Conservation (phyloP, 108 stramenopile species). For the Cyclostephanos invisitatus region DNA sequence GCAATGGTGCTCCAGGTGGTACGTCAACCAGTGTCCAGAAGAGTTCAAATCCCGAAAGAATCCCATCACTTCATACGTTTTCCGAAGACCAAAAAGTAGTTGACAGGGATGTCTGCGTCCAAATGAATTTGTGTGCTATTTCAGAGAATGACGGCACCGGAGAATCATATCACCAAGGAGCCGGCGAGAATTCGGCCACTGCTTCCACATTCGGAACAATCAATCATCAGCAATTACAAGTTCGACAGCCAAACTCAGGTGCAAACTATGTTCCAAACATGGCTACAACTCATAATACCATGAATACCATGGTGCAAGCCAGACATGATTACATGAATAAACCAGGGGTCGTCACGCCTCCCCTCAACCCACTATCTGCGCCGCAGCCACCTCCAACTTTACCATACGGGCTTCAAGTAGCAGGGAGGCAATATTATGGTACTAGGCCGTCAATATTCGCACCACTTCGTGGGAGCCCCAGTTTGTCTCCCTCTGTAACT, state of each 20-base stretch:
- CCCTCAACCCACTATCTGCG: constrained; percentile 30
- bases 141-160: constrained; percentile 64
- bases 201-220: constrained; percentile 42
- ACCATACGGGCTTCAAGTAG: constrained; percentile 16
- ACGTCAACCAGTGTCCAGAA: constrained; percentile 3
- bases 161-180: constrained; percentile 28
- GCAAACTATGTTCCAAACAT: constrained; percentile 9
- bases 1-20: constrained; percentile 51
- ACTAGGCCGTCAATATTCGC: constrained; percentile 43
- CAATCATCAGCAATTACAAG: constrained; percentile 27
- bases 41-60: constrained; percentile 5
- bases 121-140: constrained; percentile 74
- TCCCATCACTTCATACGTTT: neutral
- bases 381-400: constrained; percentile 31
- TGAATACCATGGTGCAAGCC: constrained; percentile 22
- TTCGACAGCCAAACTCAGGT: constrained; percentile 22
- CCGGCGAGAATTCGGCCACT: constrained; percentile 46
- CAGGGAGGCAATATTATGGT: constrained; percentile 5
- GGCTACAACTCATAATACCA: constrained; percentile 21
- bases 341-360: constrained; percentile 49
- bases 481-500: constrained; percentile 31
- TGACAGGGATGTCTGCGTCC: constrained; percentile 22
- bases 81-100: constrained; percentile 24
- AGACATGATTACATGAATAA: constrained; percentile 20
- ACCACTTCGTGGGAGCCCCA: constrained; percentile 52